phyloP scores from a whole-genome alignment of 2,329 filamentous ascomycete genomes.

The Colletotrichum orchidophilum region DNA sequence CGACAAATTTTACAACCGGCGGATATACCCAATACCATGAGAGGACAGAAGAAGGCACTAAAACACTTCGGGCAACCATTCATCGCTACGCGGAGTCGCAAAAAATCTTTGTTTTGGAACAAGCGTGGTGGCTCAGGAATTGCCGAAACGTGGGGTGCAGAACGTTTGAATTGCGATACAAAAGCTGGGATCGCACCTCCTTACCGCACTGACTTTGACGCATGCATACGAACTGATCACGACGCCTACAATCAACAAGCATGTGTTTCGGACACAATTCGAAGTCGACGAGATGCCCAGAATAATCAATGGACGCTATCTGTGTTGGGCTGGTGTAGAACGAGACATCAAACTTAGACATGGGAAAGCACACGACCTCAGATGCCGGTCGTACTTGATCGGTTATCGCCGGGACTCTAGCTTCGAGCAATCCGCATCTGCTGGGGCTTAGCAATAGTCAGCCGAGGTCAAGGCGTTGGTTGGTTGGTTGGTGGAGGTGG shows the following conservation, averaged over 20 bases:
- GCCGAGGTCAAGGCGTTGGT: neutral
- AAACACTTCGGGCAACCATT: neutral
- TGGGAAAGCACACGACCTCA: neutral
- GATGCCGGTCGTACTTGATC: neutral
- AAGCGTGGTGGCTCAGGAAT: neutral
- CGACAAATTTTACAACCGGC: neutral
- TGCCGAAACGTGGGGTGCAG: neutral
- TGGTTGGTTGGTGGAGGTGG: neutral
- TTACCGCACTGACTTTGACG: neutral
- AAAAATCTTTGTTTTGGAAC: neutral
- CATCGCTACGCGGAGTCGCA: neutral
- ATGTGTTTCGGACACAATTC: neutral
- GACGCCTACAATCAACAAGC: neutral
- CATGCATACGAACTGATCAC: neutral
- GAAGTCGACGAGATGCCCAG: neutral
- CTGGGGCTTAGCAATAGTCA: neutral
- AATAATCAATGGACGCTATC: neutral
- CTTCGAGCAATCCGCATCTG: neutral
- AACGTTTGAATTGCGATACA: neutral
- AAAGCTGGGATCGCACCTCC: neutral
- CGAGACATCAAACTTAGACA: neutral
- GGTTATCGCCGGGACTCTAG: neutral
- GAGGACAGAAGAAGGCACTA: neutral
- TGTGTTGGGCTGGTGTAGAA: neutral
- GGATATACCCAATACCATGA: neutral